Evolutionary conservation across 139 green algal species (phyloP).

Genomic region (Coelastrella sp.): DNA sequence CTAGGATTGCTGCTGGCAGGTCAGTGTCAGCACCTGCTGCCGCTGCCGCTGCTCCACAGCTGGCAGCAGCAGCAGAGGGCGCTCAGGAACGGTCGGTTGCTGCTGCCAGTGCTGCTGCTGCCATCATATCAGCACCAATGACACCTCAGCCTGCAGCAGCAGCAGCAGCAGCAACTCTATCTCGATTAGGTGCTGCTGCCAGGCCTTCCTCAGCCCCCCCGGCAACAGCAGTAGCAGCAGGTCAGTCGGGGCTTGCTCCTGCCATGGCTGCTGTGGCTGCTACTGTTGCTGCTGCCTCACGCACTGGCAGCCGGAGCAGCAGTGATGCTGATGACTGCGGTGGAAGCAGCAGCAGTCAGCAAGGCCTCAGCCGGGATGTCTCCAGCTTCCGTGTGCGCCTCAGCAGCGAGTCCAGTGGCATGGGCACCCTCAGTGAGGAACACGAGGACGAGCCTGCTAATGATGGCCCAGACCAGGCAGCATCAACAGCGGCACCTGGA

Average conservation of each 20-base stretch:
- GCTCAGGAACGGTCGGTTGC: not conserved
- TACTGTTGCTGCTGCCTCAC: conserved; percentile 6
- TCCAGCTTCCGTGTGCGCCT: conserved; percentile 12
- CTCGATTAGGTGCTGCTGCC: not conserved
- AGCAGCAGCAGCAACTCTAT: not conserved
- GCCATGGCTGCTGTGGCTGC: not conserved
- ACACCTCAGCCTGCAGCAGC: not conserved
- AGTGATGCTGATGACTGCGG: not conserved
- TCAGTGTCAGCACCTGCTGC: not conserved
- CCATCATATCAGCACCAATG: not conserved
- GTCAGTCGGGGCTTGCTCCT: not conserved
- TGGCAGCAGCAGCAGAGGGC: conserved; percentile 1
- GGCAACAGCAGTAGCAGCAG: not conserved
- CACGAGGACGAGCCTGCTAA: not conserved
- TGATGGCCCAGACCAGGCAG: not conserved
- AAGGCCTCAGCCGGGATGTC: not conserved
- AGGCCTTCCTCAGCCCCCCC: not conserved
- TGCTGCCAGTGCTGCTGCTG: not conserved
- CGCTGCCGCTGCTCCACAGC: not conserved
- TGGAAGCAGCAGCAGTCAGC: not conserved
- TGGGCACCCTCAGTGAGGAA: not conserved
- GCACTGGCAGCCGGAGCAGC: not conserved
- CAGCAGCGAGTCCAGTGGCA: conserved; percentile 15
- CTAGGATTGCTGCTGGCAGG: not conserved
- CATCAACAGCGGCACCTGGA: not conserved